Percentiles rank a stretch among this genome's conserved stretches.
phyloP scores from a whole-genome alignment of 169 alveolate species.

The Cryptosporidium felis region DNA sequence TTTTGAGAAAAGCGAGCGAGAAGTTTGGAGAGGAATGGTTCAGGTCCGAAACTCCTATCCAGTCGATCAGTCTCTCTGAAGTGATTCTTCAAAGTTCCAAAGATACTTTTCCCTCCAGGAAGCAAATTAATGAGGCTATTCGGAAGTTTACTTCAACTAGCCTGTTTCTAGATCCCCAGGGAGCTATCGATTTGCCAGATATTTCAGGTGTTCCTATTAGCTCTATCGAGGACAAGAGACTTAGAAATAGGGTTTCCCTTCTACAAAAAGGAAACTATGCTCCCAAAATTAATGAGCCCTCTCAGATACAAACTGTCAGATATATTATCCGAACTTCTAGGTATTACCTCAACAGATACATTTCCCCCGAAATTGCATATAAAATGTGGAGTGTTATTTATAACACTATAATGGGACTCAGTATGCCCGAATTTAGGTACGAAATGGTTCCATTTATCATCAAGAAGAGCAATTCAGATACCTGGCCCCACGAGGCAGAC shows the following conservation, averaged over 20 bases:
- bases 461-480: slow-evolving; percentile 22
- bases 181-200: slow-evolving; percentile 36
- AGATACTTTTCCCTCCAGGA: slow-evolving; percentile 37
- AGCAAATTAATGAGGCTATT: slow-evolving; percentile 51
- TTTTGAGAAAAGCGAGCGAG: not conserved
- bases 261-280: slow-evolving; percentile 49
- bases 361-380: slow-evolving; percentile 39
- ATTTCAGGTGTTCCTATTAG: not conserved
- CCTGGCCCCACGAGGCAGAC: slow-evolving; percentile 66
- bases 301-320: slow-evolving; percentile 20
- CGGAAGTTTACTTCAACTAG: slow-evolving; percentile 22
- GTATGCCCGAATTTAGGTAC: not conserved
- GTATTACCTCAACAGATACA: slow-evolving; percentile 24
- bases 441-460: slow-evolving; percentile 25
- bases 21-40: slow-evolving; percentile 15
- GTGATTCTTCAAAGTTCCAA: not conserved
- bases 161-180: not conserved
- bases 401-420: slow-evolving; percentile 17
- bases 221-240: slow-evolving; percentile 5
- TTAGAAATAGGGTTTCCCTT: not conserved
- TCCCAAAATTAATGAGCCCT: slow-evolving; percentile 7
- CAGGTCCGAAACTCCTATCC: not conserved
- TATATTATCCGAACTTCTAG: slow-evolving; percentile 55
- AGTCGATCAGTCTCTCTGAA: not conserved
- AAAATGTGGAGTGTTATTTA: slow-evolving; percentile 46